phyloP scores from a whole-genome alignment of 768 basidiomycete species.

The Amanita molliuscula region DNA sequence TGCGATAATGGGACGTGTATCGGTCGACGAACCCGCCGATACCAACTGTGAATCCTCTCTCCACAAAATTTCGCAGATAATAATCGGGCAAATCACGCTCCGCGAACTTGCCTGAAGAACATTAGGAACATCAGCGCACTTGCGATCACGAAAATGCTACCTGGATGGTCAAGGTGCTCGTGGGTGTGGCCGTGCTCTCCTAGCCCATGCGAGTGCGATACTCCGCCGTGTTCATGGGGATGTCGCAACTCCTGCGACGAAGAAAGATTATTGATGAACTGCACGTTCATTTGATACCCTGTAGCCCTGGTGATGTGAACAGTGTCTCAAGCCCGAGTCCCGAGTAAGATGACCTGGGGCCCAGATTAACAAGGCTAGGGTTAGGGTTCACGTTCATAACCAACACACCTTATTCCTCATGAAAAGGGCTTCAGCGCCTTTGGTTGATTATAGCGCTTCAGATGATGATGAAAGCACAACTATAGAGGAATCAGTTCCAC shows the following conservation, averaged over 20 bases:
- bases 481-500: slow-evolving; percentile 5
- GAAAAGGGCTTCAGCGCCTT: slow-evolving; percentile 22
- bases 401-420: slow-evolving; percentile 13
- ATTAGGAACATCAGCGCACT: background rate
- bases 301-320: background rate
- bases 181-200: slow-evolving; percentile 93
- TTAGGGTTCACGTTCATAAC: slow-evolving; percentile 16
- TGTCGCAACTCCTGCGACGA: slow-evolving; percentile 29
- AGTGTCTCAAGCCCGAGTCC: background rate
- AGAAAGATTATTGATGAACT: slow-evolving; percentile 64
- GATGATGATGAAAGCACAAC: slow-evolving; percentile 30
- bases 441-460: slow-evolving; percentile 45
- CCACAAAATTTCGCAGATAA: slow-evolving; percentile 71
- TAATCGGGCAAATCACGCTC: slow-evolving; percentile 93
- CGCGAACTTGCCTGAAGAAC: slow-evolving; percentile 66
- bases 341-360: too few relatives aligned
- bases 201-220: slow-evolving; percentile 39
- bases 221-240: slow-evolving; percentile 49
- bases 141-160: slow-evolving; percentile 25
- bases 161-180: slow-evolving; percentile 84
- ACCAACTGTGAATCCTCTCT: slow-evolving; percentile 94
- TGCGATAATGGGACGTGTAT: background rate
- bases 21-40: slow-evolving; percentile 74
- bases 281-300: slow-evolving; percentile 42
- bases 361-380: slow-evolving; percentile 7